Evolutionary conservation across 331 rosid genomes (phyloP).

Genomic region (Dryas integrifolia): DNA sequence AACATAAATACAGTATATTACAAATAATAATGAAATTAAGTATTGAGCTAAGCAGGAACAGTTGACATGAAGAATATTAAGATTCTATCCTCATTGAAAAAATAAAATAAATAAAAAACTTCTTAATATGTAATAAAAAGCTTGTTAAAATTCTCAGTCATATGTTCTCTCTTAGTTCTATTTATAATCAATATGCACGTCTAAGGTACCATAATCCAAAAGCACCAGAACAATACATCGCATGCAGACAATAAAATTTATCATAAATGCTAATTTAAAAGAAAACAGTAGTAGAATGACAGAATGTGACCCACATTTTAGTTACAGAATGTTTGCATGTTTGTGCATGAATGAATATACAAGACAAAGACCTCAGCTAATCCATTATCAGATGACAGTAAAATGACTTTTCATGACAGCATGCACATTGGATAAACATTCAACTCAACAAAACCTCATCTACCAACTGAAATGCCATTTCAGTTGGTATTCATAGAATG

Average conservation of each 20-base stretch:
- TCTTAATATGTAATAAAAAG: not conserved
- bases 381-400: too few species aligned
- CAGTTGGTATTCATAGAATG: too few species aligned
- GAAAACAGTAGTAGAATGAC: not conserved
- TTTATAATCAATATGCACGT: not conserved
- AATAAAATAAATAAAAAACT: not conserved
- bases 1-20: not conserved
- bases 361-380: too few species aligned
- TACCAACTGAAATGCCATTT: too few species aligned
- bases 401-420: not conserved
- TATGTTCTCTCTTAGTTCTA: not conserved
- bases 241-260: not conserved
- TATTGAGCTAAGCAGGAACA: not conserved
- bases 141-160: not conserved
- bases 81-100: conserved; percentile 5
- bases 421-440: not conserved
- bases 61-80: not conserved
- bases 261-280: not conserved
- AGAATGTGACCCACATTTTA: too few species aligned
- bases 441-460: not conserved
- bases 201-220: not conserved
- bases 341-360: too few species aligned
- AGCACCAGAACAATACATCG: not conserved
- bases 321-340: too few species aligned
- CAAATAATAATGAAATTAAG: not conserved